Percentiles rank a stretch among this genome's conserved stretches.
phyloP scores from a whole-genome alignment of 73 alveolate genomes.

The Paraurostyla sp. region DNA sequence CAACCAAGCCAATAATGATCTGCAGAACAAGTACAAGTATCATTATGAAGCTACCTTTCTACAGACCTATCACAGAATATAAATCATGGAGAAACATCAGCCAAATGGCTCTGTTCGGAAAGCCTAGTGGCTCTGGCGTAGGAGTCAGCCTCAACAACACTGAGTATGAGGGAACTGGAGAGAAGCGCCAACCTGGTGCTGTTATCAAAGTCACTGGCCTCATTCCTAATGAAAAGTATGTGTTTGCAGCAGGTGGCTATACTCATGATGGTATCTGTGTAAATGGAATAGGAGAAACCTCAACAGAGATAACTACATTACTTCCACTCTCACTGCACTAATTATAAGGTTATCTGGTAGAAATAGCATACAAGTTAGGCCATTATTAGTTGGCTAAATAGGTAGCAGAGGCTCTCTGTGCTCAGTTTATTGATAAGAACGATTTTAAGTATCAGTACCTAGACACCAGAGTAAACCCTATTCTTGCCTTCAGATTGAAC shows the following conservation, averaged over 20 bases:
- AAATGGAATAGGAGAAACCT: slow-evolving; percentile 96
- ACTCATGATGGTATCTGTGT: slow-evolving; percentile 89
- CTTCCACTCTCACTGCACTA: slow-evolving; percentile 93
- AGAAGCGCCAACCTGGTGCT: slow-evolving; percentile 71
- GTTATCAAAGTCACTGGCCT: slow-evolving; percentile 87
- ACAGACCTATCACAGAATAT: slow-evolving; percentile 82
- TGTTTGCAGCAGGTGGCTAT: slow-evolving; percentile 96
- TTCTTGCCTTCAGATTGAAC: slow-evolving; percentile 83
- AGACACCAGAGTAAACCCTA: slow-evolving; percentile 83
- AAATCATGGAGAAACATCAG: slow-evolving; percentile 77
- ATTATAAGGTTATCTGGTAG: slow-evolving; percentile 89
- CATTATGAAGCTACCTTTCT: slow-evolving; percentile 82
- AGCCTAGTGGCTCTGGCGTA: slow-evolving; percentile 86
- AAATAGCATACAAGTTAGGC: slow-evolving; percentile 90
- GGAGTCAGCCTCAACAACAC: slow-evolving; percentile 83
- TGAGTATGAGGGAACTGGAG: slow-evolving; percentile 82
- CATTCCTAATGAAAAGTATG: slow-evolving; percentile 93
- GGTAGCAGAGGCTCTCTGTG: slow-evolving; percentile 88
- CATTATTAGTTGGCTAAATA: slow-evolving; percentile 90
- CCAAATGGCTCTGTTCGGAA: slow-evolving; percentile 83
- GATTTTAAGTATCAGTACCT: slow-evolving; percentile 83
- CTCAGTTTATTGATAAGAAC: slow-evolving; percentile 88
- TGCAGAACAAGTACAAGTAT: slow-evolving; percentile 80
- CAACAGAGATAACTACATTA: slow-evolving; percentile 89
- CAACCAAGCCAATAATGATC: slow-evolving; percentile 82